Evolutionary conservation across 768 basidiomycete species (phyloP), one percentile per base, ranked within the genome.

Genomic region (Gloeopeniophorella convolvens): DNA sequence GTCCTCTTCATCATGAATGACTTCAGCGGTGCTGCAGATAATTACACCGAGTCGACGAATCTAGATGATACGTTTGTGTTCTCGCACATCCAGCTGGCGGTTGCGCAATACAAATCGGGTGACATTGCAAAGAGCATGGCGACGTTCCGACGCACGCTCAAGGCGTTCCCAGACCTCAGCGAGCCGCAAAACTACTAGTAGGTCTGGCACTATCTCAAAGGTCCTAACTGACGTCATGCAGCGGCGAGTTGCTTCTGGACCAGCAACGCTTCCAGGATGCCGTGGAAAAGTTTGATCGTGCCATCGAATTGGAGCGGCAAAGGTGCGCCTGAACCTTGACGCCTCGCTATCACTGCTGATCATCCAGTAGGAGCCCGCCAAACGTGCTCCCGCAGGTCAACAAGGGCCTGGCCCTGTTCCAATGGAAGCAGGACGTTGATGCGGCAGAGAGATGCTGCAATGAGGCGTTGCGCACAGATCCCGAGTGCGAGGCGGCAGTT

Each of bases 141-240:
- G 13, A 88, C 84, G 9, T 99, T 98, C 79, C 73, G 92, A 59
- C 71, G 79, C 60, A 88, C 93, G 35, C 72, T 97, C 66, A 79
- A 82, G 59, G 72, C 79, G 40, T 96, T 97, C 84, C 88, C 90
- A 5, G 72, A 84, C 16, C 74, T 83, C 50, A 90, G 87, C 60
- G 94, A 96, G 68, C 89, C 91, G 2, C 81, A 84, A 55, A 96
- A 96, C 68, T 97, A 97, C 71, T 96, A 94, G 92, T 94, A 59
- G 51, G 84, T 75, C 18, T 26, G 12, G 15, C 21, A 5, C 30
- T 12, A n/a, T 3, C n/a, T 28, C 30, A 4, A 20, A 20, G 24
- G 43, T 11, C 39, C 6, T 32, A 18, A 42, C 40, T 54, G 50
- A 52, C 48, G 32, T 27, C 16, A 31, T 42, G 15, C 42, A 97